These are phyloP conservation scores for Venustampulla echinocandica DNA, from an alignment of 495 filamentous ascomycete species.

Conservation along the genomic window DNA sequence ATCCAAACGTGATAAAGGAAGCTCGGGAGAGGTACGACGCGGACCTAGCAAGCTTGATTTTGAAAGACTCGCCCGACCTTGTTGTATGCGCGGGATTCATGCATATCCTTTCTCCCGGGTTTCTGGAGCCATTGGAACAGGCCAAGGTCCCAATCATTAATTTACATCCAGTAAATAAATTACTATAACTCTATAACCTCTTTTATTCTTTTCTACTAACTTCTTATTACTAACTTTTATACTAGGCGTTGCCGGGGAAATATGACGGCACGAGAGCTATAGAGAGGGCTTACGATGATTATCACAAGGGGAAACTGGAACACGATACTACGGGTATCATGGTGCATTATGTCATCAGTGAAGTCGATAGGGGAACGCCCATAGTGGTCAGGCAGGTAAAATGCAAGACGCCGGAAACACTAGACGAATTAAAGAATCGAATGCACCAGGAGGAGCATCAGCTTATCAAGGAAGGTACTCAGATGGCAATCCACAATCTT, in stretches of 20 bases:
- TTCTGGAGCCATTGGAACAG: constrained; percentile 56
- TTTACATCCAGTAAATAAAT: constrained; percentile 78
- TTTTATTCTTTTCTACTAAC: background rate
- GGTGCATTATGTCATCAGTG: constrained; percentile 80
- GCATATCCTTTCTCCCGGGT: constrained; percentile 56
- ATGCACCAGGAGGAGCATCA: constrained; percentile 66
- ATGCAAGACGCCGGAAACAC: constrained; percentile 55
- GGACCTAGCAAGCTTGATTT: constrained; percentile 62
- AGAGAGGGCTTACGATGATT: constrained; percentile 67
- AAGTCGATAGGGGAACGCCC: constrained; percentile 74
- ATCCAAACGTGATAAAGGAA: constrained; percentile 44
- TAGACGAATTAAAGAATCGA: constrained; percentile 57
- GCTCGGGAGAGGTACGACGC: constrained; percentile 68
- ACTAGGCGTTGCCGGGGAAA: constrained; percentile 39
- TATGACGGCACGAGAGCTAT: constrained; percentile 79
- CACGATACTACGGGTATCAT: constrained; percentile 70
- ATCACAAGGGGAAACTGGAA: constrained; percentile 59
- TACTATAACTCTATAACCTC: no score
- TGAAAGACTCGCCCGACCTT: constrained; percentile 15
- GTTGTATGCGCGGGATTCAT: constrained; percentile 52
- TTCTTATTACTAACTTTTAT: background rate
- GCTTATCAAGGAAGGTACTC: constrained; percentile 59
- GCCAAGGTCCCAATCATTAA: constrained; percentile 68
- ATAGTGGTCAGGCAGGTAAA: constrained; percentile 65
- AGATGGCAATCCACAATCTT: constrained; percentile 43